Percentiles rank a stretch among this genome's conserved stretches.
Conservation (phyloP, 192 early-diverging fungal genomes). For the Entophlyctis luteolus region DNA sequence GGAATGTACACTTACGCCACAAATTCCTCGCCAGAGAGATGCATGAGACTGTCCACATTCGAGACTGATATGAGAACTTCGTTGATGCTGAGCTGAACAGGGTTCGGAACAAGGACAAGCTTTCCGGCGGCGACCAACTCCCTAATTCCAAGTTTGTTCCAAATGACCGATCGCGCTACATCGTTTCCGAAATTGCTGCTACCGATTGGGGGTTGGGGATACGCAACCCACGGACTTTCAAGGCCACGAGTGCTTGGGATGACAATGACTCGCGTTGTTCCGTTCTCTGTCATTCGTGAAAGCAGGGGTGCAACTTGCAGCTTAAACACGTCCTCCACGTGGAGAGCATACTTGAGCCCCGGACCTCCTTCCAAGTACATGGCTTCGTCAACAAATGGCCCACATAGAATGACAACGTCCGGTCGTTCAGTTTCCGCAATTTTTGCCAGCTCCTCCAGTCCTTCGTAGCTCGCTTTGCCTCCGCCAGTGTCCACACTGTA, state of each 20-base stretch:
- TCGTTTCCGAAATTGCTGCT: constrained; percentile 2
- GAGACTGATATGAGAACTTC: constrained; percentile 74
- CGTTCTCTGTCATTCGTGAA: constrained; percentile 37
- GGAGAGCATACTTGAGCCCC: constrained; percentile 2
- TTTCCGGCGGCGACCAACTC: constrained; percentile 26
- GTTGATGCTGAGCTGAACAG: constrained; percentile 78
- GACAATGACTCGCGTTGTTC: constrained; percentile 43
- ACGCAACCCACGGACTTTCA: constrained; percentile 65
- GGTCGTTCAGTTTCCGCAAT: constrained; percentile 60
- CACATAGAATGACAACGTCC: constrained; percentile 72
- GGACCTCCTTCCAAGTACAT: constrained; percentile 12
- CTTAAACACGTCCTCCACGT: constrained; percentile 50
- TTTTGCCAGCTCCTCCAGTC: constrained; percentile 71
- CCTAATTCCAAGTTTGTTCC: constrained; percentile 16
- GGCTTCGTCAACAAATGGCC: constrained; percentile 50
- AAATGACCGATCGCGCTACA: constrained; percentile 22
- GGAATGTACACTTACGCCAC: constrained; percentile 19
- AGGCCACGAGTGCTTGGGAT: constrained; percentile 77
- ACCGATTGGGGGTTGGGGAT: constrained; percentile 81
- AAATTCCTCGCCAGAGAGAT: constrained; percentile 64
- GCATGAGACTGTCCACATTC: constrained; percentile 72
- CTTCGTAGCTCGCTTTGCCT: constrained; percentile 54
- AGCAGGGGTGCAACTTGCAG: constrained; percentile 58
- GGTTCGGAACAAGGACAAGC: constrained; percentile 63
- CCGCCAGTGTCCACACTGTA: constrained; percentile 77